A percentile compares a stretch with the other conserved stretches of the same genome.
phyloP scores from a whole-genome alignment of 2,329 filamentous ascomycete species.

The Microcyclospora tardicrescens region DNA sequence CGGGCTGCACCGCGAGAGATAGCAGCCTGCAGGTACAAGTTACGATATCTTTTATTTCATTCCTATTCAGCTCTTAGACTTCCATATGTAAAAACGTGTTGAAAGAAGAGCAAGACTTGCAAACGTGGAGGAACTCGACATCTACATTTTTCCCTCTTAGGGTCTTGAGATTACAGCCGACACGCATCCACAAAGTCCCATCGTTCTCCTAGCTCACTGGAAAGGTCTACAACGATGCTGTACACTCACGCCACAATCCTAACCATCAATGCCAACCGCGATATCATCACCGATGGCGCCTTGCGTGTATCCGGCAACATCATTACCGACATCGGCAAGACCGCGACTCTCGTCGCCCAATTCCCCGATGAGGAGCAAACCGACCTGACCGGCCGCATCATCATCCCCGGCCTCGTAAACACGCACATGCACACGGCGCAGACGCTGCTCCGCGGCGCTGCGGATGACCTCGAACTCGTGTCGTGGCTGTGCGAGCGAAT shows the following conservation, averaged over 20 bases:
- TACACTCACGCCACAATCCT: slow-evolving; percentile 40
- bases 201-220: no score
- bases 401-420: slow-evolving; percentile 39
- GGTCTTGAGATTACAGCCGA: slow-evolving; percentile 6
- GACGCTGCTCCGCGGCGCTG: slow-evolving; percentile 35
- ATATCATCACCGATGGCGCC: slow-evolving; percentile 36
- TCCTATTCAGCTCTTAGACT: no score
- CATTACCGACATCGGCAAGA: slow-evolving; percentile 35
- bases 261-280: slow-evolving; percentile 34
- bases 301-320: slow-evolving; percentile 28
- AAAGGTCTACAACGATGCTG: slow-evolving; percentile 21
- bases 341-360: slow-evolving; percentile 16
- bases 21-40: no score
- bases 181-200: background rate
- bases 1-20: no score
- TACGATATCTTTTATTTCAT: no score
- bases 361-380: slow-evolving; percentile 21
- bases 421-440: slow-evolving; percentile 40
- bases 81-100: no score
- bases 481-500: slow-evolving; percentile 40
- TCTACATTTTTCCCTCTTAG: slow-evolving; percentile 10
- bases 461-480: slow-evolving; percentile 38
- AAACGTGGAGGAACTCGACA: background rate
- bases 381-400: slow-evolving; percentile 31
- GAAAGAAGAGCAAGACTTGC: no score